A percentile compares a stretch with the other conserved stretches of the same genome.
Evolutionary conservation across 192 early-diverging fungal genomes (phyloP).

Genomic region (Gamsiella multidivaricata): DNA sequence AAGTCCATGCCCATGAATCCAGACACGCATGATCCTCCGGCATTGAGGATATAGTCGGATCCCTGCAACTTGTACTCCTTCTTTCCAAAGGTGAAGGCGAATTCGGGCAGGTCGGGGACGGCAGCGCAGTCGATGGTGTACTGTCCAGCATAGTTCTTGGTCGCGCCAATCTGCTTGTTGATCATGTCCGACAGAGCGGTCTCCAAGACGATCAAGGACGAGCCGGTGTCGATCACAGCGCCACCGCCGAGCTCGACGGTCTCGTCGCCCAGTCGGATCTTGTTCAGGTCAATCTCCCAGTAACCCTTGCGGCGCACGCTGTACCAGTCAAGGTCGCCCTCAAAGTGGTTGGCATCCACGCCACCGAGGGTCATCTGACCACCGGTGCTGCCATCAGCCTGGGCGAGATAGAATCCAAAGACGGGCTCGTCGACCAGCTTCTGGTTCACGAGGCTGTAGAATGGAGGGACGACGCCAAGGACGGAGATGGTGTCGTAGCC

Average conservation of each 20-base stretch:
- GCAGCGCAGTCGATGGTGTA: slow-evolving; percentile 85
- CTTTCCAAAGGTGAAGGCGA: slow-evolving; percentile 84
- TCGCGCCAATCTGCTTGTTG: slow-evolving; percentile 91
- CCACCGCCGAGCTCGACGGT: slow-evolving; percentile 72
- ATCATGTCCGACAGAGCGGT: slow-evolving; percentile 86
- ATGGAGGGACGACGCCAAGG: slow-evolving; percentile 88
- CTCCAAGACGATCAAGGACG: slow-evolving; percentile 86
- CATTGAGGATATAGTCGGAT: slow-evolving; percentile 63
- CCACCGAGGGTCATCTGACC: slow-evolving; percentile 95
- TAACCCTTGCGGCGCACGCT: slow-evolving; percentile 92
- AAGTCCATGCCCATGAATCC: slow-evolving; percentile 96
- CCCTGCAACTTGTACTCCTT: slow-evolving; percentile 75
- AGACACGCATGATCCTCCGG: slow-evolving; percentile 76
- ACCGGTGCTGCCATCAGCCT: slow-evolving; percentile 74
- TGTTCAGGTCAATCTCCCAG: slow-evolving; percentile 94
- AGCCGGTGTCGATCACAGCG: slow-evolving; percentile 95
- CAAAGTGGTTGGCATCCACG: slow-evolving; percentile 88
- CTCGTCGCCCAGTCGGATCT: slow-evolving; percentile 83
- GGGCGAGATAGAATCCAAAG: slow-evolving; percentile 89
- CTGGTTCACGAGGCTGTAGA: slow-evolving; percentile 92
- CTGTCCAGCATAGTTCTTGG: slow-evolving; percentile 93
- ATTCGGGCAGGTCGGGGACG: slow-evolving; percentile 75
- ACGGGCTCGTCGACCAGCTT: slow-evolving; percentile 86
- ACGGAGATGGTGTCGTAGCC: slow-evolving; percentile 93
- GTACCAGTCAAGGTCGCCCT: slow-evolving; percentile 81